phyloP scores from a whole-genome alignment of 768 basidiomycete genomes.

The Pleurotus tuber-regium region DNA sequence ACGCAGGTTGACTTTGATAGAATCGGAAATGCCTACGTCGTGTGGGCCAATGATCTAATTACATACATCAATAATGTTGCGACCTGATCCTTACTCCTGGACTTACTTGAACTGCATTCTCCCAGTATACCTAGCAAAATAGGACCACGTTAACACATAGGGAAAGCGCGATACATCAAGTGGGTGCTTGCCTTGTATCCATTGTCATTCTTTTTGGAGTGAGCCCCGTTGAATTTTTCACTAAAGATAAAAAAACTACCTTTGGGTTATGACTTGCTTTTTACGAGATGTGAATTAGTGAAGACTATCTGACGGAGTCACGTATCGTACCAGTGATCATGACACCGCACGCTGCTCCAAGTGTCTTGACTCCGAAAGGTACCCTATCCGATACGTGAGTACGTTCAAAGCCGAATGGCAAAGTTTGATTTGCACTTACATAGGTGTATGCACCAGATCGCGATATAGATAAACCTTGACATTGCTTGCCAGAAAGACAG shows the following conservation, averaged over 20 bases:
- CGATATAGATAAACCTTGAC: conserved; percentile 68
- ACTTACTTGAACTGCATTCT: conserved; percentile 78
- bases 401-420: no score
- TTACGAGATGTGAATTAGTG: conserved; percentile 3
- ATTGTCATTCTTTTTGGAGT: conserved; percentile 63
- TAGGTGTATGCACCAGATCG: conserved; percentile 77
- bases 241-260: conserved; percentile 38
- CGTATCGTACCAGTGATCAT: conserved; percentile 90
- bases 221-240: no score
- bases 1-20: conserved; percentile 61
- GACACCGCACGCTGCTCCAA: conserved; percentile 76
- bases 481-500: conserved; percentile 60
- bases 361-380: conserved; percentile 68
- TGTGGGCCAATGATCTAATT: conserved; percentile 80
- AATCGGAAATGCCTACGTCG: conserved; percentile 69
- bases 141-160: neutral
- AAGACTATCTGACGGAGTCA: conserved; percentile 5
- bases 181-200: conserved; percentile 67
- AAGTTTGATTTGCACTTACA: conserved; percentile 60
- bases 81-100: neutral
- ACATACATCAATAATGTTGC: neutral
- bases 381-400: conserved; percentile 57
- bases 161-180: neutral
- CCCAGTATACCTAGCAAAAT: conserved; percentile 74
- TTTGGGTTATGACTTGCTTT: conserved; percentile 88